Percentiles rank a stretch among this genome's conserved stretches.
Conservation (phyloP, 306 rosid species). For the Trifolium repens region DNA sequence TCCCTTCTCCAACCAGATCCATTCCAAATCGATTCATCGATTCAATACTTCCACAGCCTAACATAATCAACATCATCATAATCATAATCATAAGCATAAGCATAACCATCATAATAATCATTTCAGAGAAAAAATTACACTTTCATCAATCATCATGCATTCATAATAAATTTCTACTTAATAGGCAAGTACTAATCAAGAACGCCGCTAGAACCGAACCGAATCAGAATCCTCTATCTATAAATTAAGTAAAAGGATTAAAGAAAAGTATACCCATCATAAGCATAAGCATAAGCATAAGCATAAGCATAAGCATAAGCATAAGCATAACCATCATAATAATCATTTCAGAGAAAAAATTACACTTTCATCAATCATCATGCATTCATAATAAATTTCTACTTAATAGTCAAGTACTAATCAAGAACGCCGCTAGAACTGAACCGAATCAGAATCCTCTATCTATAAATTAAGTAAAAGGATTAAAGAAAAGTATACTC, state of each 20-base stretch:
- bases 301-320: too few relatives aligned
- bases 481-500: constrained; percentile 54
- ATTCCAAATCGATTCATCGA: constrained; percentile 55
- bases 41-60: constrained; percentile 51
- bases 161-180: not conserved
- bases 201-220: not conserved
- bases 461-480: not conserved
- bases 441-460: too few relatives aligned
- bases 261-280: too few relatives aligned
- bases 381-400: too few relatives aligned
- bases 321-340: too few relatives aligned
- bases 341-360: too few relatives aligned
- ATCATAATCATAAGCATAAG: not conserved
- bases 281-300: too few relatives aligned
- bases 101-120: not conserved
- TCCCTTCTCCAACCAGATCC: constrained; percentile 62
- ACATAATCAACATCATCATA: constrained; percentile 11
- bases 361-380: too few relatives aligned
- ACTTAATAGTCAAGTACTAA: too few relatives aligned
- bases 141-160: not conserved
- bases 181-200: not conserved
- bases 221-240: too few relatives aligned
- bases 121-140: not conserved
- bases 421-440: too few relatives aligned
- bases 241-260: too few relatives aligned